Evolutionary conservation across 2,329 filamentous ascomycete species (phyloP).

Genomic region (Xylariaceae sp.): DNA sequence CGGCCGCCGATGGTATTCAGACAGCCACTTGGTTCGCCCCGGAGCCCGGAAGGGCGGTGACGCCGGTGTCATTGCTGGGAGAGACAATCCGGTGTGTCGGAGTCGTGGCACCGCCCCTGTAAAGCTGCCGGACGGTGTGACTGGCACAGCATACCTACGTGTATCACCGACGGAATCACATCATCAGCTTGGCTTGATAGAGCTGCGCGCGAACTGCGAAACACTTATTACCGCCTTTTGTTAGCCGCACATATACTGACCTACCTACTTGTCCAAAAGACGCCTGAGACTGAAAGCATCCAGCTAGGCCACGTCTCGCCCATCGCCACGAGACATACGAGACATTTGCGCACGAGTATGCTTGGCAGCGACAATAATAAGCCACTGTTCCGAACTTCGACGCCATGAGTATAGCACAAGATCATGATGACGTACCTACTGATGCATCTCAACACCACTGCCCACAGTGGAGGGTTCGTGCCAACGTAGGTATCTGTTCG

Average conservation of each 20-base stretch:
- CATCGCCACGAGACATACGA: background rate
- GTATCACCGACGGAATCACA: conserved; percentile 9
- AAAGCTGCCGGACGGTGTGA: background rate
- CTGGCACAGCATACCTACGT: background rate
- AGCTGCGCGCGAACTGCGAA: background rate
- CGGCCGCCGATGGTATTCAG: background rate
- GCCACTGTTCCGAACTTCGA: no score
- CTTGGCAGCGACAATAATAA: no score
- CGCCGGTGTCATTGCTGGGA: conserved; percentile 6
- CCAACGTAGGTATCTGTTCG: no score
- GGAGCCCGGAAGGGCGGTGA: conserved; percentile 27
- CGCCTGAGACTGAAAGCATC: background rate
- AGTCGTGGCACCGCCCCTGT: conserved; percentile 7
- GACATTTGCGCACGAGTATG: no score
- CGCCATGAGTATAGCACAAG: no score
- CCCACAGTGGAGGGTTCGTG: no score
- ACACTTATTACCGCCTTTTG: background rate
- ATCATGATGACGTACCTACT: no score
- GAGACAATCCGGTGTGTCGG: conserved; percentile 3
- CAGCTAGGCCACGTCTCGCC: background rate
- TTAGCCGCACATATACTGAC: background rate
- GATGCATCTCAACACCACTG: no score
- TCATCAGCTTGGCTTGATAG: background rate
- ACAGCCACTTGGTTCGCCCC: conserved; percentile 7
- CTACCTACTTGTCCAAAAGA: background rate